A percentile compares a stretch with the other conserved stretches of the same genome.
These are phyloP conservation scores for Plantago elongata DNA, from an alignment of 257 asterid genomes.

Conservation along the genomic window DNA sequence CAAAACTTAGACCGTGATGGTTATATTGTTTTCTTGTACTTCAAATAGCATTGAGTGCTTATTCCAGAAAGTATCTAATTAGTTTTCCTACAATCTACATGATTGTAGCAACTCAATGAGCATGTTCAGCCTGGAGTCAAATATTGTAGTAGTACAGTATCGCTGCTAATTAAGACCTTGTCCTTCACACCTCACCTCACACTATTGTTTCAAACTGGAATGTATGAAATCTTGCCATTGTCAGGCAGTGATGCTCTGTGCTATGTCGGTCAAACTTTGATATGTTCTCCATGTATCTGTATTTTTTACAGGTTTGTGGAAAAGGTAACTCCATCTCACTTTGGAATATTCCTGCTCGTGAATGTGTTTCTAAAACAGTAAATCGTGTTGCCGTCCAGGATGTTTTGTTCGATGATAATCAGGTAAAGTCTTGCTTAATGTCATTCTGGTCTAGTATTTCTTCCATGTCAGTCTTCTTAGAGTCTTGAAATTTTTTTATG, in stretches of 20 bases:
- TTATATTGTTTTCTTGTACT: too few species aligned
- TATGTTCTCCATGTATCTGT: conserved; percentile 10
- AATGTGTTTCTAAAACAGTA: conserved; percentile 53
- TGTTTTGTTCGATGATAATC: conserved; percentile 66
- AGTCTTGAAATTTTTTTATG: too few species aligned
- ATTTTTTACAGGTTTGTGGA: conserved; percentile 66
- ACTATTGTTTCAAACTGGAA: too few species aligned
- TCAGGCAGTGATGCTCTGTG: conserved; percentile 8
- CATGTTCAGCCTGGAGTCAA: too few species aligned
- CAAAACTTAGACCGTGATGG: too few species aligned
- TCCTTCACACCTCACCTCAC: too few species aligned
- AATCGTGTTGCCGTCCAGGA: conserved; percentile 64
- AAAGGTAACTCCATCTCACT: conserved; percentile 78
- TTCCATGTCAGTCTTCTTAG: neutral
- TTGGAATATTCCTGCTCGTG: conserved; percentile 88
- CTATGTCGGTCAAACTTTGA: neutral
- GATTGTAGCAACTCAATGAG: too few species aligned
- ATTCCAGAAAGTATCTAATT: too few species aligned
- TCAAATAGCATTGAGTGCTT: too few species aligned
- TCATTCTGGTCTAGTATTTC: conserved; percentile 9
- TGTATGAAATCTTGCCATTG: neutral
- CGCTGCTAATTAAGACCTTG: too few species aligned
- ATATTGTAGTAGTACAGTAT: too few species aligned
- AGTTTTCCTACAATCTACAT: too few species aligned
- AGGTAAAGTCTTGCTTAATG: conserved; percentile 45